phyloP scores from a whole-genome alignment of 1,139 yeast genomes.

The Saccharomyces hybrid region DNA sequence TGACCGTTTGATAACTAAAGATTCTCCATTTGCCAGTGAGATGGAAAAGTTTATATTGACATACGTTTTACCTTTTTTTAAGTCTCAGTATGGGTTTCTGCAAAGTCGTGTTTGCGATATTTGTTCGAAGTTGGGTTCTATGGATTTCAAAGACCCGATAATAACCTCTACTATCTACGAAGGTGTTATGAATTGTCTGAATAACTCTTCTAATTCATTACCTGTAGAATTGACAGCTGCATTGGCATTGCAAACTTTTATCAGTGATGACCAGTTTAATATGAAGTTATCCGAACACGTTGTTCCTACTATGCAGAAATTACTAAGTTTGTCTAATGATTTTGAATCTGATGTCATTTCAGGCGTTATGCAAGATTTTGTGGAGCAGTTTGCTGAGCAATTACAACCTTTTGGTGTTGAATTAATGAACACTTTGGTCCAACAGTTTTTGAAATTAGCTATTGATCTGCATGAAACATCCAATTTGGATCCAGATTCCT shows the following conservation, averaged over 20 bases:
- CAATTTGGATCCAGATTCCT: slow-evolving; percentile 42
- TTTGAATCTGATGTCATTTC: slow-evolving; percentile 84
- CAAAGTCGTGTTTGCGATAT: slow-evolving; percentile 82
- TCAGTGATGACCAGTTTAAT: slow-evolving; percentile 56
- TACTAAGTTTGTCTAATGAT: slow-evolving; percentile 67
- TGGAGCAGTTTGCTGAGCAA: slow-evolving; percentile 79
- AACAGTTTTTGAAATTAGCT: slow-evolving; percentile 71
- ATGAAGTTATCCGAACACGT: slow-evolving; percentile 61
- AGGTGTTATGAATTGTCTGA: slow-evolving; percentile 58
- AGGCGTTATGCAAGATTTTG: slow-evolving; percentile 92
- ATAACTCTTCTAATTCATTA: slow-evolving; percentile 43
- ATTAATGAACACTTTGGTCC: slow-evolving; percentile 68
- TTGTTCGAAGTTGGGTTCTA: slow-evolving; percentile 58
- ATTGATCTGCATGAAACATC: slow-evolving; percentile 60
- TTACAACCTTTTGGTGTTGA: slow-evolving; percentile 91
- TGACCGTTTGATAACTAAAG: slow-evolving; percentile 45
- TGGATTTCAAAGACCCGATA: slow-evolving; percentile 45
- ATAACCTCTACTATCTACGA: slow-evolving; percentile 51
- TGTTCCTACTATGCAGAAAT: slow-evolving; percentile 73
- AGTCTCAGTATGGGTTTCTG: slow-evolving; percentile 60
- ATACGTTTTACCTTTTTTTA: slow-evolving; percentile 66
- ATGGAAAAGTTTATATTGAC: slow-evolving; percentile 62
- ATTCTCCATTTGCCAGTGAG: slow-evolving; percentile 53
- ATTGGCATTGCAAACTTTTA: slow-evolving; percentile 73
- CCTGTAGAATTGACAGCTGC: slow-evolving; percentile 85